These are phyloP conservation scores for Spiromastix sp. DNA, from an alignment of 2,329 filamentous ascomycete genomes.

Conservation along the genomic window DNA sequence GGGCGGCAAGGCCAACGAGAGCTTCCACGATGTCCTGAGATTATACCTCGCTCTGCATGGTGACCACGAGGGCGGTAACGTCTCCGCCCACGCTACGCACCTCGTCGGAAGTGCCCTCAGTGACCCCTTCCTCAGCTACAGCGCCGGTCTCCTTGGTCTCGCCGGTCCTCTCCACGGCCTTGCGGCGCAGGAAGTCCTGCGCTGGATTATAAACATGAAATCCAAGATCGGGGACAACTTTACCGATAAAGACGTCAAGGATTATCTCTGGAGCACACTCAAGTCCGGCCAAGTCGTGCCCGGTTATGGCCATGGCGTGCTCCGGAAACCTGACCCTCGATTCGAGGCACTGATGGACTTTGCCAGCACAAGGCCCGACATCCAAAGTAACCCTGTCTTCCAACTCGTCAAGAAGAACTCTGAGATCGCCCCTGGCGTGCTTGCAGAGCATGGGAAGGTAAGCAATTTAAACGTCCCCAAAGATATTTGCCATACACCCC, in stretches of 20 bases:
- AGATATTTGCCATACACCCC: no score
- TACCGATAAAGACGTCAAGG: slow-evolving; percentile 69
- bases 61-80: slow-evolving; percentile 96
- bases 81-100: slow-evolving; percentile 91
- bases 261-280: slow-evolving; percentile 86
- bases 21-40: slow-evolving; percentile 89
- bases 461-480: no score
- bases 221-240: slow-evolving; percentile 69
- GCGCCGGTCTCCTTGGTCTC: slow-evolving; percentile 86
- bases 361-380: slow-evolving; percentile 72
- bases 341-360: slow-evolving; percentile 98
- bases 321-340: slow-evolving; percentile 91
- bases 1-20: slow-evolving; percentile 71
- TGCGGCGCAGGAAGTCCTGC: slow-evolving; percentile 90
- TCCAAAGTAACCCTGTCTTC: slow-evolving; percentile 81
- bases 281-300: slow-evolving; percentile 91
- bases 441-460: slow-evolving; percentile 87
- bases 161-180: slow-evolving; percentile 90
- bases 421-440: slow-evolving; percentile 77
- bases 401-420: slow-evolving; percentile 89
- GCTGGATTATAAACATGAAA: slow-evolving; percentile 96
- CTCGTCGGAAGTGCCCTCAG: slow-evolving; percentile 89
- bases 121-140: slow-evolving; percentile 93
- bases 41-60: slow-evolving; percentile 94
- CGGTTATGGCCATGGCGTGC: slow-evolving; percentile 89